Base-by-base conservation (phyloP, 2,329 filamentous ascomycete genomes). In the Colletotrichum incanum region DNA sequence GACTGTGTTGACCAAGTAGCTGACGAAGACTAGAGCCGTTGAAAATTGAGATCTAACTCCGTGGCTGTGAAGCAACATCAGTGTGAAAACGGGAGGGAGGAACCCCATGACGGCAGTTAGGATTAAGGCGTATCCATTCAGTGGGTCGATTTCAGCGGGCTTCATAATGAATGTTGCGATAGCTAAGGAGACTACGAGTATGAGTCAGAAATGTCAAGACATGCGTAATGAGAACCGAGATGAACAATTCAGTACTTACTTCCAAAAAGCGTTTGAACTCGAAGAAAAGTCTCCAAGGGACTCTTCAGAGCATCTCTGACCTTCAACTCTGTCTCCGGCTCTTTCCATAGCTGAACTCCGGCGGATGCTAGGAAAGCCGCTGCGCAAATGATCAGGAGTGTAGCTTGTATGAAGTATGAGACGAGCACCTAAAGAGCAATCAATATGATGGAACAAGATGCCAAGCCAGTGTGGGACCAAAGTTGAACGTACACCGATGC, bases 61-160 rank as follows among this genome's bases (percentile, higher is more conserved):
- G 60, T 62, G 60, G 45, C 60, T 62, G 4, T 62, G 45, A 12
- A 62, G 45, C 31, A 62, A n/a, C 60, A 62, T 50, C 3, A 62
- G 45, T 1, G 60, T 50, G 14, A 62, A 62, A 1, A 50, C 60
- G 1, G 60, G 60, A 3, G 45, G n/a, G 8, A 62, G 28, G 14
- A 62, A 52, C 1, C 45, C 60, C 31, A 62, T 62, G 1, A 52
- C 31, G 20, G 43, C 11, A 23, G 60, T 62, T 6, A 62, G 26
- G 1, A 62, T 52, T 20, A 62, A 26, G 5, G 60, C 45, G n/a
- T 50, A 62, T 28, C 60, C 60, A 16, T 62, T 62, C 20, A 50
- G 18, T 4, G 60, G 60, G 14, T 62, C 45, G 20, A 62, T 50
- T n/a, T 62, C 60, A 16, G 28, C n/a, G 3, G 60, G 60, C 20